Base-by-base conservation (phyloP, 2,329 filamentous ascomycete genomes). In the Verticillium tricorpus region DNA sequence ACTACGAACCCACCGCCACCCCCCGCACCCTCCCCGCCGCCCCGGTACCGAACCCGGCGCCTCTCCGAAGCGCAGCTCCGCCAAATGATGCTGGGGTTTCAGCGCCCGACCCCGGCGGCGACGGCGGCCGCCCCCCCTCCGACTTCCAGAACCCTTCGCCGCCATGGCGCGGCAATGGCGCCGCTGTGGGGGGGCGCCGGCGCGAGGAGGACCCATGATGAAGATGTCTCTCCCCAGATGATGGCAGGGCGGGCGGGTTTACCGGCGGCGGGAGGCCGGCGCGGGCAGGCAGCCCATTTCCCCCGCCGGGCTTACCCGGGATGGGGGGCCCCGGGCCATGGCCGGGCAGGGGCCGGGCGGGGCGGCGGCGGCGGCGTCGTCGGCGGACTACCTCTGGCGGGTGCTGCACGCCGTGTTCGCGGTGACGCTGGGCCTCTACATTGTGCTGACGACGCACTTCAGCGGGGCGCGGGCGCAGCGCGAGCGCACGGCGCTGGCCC, bases 371-470 rank as follows among this genome's bases (percentile, higher is more conserved):
- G 68, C 66, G 61, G 73, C 67, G 67, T 77, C 73, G 19, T 69
- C 75, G 11, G 71, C 69, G 7, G 67, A 72, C 28, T 77, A 81
- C 74, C 69, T 92, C 57, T 94, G 90, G 89, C 86, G 89, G 5
- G 78, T 93, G 34, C 78, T 92, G 5, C 91, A 94, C 73, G 88
- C 89, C 31, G 73, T 92, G 28, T 87, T 92, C 69, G 89, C 90
- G 11, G 76, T 93, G 31, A 80, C 80, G 0, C 81, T 94, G 1
- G 90, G 89, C 3, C 71, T 91, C 32, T 93, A 92, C 76, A 86
- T 93, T 55, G 83, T 87, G 4, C 71, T 90, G 11, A 82, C 84
- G 6, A 89, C 89, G 4, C 84, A 85, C 1, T 93, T 93, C 73
- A 85, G 82, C 25, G 90, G 90, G 55, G 86, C 85, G 35, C 85